Percentiles rank a stretch among this genome's conserved stretches.
Conservation (phyloP, 305 asterid genomes). For the Petunia hybrid region DNA sequence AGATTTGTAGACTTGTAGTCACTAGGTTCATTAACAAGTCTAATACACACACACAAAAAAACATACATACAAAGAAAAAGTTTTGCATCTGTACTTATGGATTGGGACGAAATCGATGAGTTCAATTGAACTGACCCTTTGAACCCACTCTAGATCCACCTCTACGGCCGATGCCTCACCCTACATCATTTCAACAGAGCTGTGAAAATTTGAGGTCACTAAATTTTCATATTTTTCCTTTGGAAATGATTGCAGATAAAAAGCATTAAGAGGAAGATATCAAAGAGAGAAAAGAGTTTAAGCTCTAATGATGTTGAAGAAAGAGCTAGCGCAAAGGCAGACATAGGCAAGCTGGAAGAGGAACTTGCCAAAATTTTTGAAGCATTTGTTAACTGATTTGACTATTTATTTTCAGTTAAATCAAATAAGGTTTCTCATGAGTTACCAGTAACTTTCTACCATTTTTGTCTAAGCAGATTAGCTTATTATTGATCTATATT, state of each 20-base stretch:
- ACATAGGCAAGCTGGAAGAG: constrained; percentile 48
- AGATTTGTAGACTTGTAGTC: neutral
- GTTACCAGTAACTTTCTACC: neutral
- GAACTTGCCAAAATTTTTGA: constrained; percentile 42
- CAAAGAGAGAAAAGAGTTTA: constrained; percentile 37
- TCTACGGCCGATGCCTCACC: too few species aligned
- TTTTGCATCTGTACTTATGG: too few species aligned
- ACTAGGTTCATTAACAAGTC: neutral
- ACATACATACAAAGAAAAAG: neutral
- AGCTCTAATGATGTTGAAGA: constrained; percentile 40
- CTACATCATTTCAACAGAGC: neutral
- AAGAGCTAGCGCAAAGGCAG: constrained; percentile 35
- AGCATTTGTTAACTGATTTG: constrained; percentile 35
- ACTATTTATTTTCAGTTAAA: too few species aligned
- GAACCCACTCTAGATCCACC: too few species aligned
- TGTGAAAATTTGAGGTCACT: neutral
- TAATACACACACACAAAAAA: neutral
- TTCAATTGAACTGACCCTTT: too few species aligned
- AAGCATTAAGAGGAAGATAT: constrained; percentile 50
- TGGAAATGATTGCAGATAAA: constrained; percentile 54
- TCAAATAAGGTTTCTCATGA: neutral
- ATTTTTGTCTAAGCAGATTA: neutral
- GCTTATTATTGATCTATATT: neutral
- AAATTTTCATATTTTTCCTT: neutral
- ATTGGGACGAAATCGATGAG: too few species aligned